Evolutionary conservation across 75 land plant genomes (phyloP).

Genomic region (Picea glauca): DNA sequence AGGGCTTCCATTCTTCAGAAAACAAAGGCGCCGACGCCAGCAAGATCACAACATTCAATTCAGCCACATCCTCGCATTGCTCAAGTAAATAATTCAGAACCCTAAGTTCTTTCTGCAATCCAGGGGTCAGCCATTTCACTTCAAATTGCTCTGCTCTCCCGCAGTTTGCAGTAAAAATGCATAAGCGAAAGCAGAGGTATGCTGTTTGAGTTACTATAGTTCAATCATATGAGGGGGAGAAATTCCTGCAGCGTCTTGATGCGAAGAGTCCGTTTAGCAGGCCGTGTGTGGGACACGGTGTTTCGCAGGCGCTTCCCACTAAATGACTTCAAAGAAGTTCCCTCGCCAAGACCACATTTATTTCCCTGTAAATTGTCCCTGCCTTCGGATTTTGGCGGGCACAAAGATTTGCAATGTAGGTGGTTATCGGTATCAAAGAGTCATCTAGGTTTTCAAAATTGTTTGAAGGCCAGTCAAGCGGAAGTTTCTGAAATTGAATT

Average conservation of each 20-base stretch:
- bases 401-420: neutral
- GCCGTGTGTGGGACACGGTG: constrained; percentile 1
- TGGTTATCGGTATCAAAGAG: neutral
- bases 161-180: no score
- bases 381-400: neutral
- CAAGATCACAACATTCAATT: no score
- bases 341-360: neutral
- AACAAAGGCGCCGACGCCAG: no score
- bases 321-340: neutral
- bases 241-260: neutral
- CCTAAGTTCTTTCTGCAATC: no score
- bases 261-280: neutral
- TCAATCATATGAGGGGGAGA: constrained; percentile 4
- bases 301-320: neutral
- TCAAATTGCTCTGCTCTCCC: no score
- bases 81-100: no score
- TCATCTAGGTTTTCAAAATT: neutral
- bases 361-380: neutral
- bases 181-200: no score
- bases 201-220: neutral
- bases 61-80: no score
- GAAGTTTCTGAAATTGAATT: neutral
- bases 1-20: no score
- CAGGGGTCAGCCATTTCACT: no score
- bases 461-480: neutral